Conservation (phyloP, 2,329 filamentous ascomycete genomes). For the Penicillium capsulatum region DNA sequence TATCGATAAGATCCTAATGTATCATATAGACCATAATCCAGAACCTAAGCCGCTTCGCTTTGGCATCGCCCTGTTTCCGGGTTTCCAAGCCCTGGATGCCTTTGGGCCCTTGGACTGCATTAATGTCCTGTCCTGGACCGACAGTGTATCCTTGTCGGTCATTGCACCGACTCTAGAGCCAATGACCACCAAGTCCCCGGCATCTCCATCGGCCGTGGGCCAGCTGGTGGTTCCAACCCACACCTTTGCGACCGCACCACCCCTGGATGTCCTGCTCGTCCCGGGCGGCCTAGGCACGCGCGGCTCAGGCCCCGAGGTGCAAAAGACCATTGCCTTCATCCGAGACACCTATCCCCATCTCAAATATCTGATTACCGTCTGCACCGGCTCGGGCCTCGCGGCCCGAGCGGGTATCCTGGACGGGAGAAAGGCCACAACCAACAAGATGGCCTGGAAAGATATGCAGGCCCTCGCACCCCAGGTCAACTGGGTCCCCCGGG, state of each 20-base stretch:
- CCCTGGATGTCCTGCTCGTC: slow-evolving; percentile 61
- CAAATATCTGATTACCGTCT: slow-evolving; percentile 60
- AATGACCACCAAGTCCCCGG: slow-evolving; percentile 27
- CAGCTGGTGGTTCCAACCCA: slow-evolving; percentile 48
- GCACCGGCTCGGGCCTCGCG: slow-evolving; percentile 59
- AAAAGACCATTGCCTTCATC: slow-evolving; percentile 46
- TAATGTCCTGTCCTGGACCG: slow-evolving; percentile 24
- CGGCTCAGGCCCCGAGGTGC: slow-evolving; percentile 25
- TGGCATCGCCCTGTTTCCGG: slow-evolving; percentile 35
- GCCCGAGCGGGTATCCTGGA: slow-evolving; percentile 59
- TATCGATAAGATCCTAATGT: too few species aligned
- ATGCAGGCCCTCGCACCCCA: slow-evolving; percentile 48
- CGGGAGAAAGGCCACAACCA: slow-evolving; percentile 60
- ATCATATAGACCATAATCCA: too few species aligned
- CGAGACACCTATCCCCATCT: slow-evolving; percentile 45
- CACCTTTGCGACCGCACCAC: slow-evolving; percentile 52
- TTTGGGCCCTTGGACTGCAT: slow-evolving; percentile 49
- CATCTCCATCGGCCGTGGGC: slow-evolving; percentile 23
- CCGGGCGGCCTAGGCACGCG: slow-evolving; percentile 57
- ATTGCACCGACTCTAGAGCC: slow-evolving; percentile 32
- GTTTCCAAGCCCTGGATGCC: slow-evolving; percentile 42
- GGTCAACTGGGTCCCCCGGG: slow-evolving; percentile 58
- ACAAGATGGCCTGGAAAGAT: slow-evolving; percentile 56
- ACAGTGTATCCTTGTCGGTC: slow-evolving; percentile 26
- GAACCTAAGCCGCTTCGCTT: slow-evolving; percentile 7